Evolutionary conservation across 805 yeast genomes (phyloP), one percentile per base, ranked within the genome.

Genomic region (Cyberlindnera mycetangii): DNA sequence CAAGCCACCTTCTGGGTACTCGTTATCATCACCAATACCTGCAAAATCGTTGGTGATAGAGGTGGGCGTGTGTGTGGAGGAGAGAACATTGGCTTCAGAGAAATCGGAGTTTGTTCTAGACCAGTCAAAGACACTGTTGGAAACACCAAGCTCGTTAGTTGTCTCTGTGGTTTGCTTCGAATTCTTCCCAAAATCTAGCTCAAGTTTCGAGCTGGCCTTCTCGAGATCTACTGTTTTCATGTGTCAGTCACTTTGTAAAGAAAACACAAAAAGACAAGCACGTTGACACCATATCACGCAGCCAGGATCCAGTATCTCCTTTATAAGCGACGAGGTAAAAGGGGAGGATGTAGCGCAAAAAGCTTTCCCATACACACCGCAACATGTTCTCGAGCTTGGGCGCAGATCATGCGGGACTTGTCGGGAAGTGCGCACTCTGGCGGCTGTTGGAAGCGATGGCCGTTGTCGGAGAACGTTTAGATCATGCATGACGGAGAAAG

Each of bases 1-100:
- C 33, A 61, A 42, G 0, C 88, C 87, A 12, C 88, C 86, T 51
- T 83, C 76, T 7, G 75, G 76, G 42, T 64, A 67, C 19, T 61
- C 67, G 7, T 54, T 44, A 9, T 41, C 54, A 2, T 48, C 43
- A 31, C n/a, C 39, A 19, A 9, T n/a, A n/a, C n/a, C 10, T 12
- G 3, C 15, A 10, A 21, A 30, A 12, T 30, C 33, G 10, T 14
- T 36, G 3, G 15, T n/a, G n/a, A 7, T 21, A 12, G 42, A 37
- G 39, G 14, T n/a, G 10, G 16, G 32, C 9, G 46, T 34, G 9
- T 21, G 17, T n/a, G 47, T 27, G 3, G 47, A 16, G 3, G 20
- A 11, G 9, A 43, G 35, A 10, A 40, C 42, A 28, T 45, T 36
- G 2, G 17, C 22, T 39, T 39, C 42, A 2, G 48, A 39, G 39